phyloP scores from a whole-genome alignment of 1,284 basidiomycete species.

The Austroboletus sp. region DNA sequence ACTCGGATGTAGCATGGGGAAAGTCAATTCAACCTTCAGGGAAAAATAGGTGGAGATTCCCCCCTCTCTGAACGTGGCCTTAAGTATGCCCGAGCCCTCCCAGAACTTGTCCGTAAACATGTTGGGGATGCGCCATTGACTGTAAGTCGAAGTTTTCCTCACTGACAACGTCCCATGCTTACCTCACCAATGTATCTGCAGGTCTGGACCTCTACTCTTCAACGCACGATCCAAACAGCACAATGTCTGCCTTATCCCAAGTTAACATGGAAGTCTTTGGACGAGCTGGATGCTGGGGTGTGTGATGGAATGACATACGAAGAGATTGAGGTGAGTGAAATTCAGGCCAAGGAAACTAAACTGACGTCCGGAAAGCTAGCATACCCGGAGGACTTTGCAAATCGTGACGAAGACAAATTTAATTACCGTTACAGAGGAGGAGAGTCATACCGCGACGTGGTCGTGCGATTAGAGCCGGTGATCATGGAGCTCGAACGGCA shows the following conservation, averaged over 20 bases:
- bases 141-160: constrained; percentile 40
- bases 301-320: constrained; percentile 99
- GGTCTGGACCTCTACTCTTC: constrained; percentile 97
- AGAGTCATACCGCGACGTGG: constrained; percentile 92
- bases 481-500: constrained; percentile 99
- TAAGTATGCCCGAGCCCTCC: constrained; percentile 81
- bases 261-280: constrained; percentile 96
- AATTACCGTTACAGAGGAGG: constrained; percentile 96
- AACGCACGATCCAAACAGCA: constrained; percentile 89
- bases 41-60: constrained; percentile 96
- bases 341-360: not conserved
- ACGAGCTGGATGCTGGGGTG: constrained; percentile 97
- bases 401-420: constrained; percentile 98
- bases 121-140: constrained; percentile 86
- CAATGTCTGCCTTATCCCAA: constrained; percentile 80
- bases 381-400: constrained; percentile 98
- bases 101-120: constrained; percentile 82
- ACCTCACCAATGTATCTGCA: constrained; percentile 20
- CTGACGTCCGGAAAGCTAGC: constrained; percentile 50
- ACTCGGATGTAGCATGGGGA: constrained; percentile 78
- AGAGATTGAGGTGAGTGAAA: constrained; percentile 78
- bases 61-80: constrained; percentile 78
- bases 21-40: constrained; percentile 93
- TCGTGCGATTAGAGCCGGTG: constrained; percentile 93
- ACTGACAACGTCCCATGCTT: not conserved